Evolutionary conservation across 495 filamentous ascomycete species (phyloP).

Genomic region (Tetracladium marchalianum): DNA sequence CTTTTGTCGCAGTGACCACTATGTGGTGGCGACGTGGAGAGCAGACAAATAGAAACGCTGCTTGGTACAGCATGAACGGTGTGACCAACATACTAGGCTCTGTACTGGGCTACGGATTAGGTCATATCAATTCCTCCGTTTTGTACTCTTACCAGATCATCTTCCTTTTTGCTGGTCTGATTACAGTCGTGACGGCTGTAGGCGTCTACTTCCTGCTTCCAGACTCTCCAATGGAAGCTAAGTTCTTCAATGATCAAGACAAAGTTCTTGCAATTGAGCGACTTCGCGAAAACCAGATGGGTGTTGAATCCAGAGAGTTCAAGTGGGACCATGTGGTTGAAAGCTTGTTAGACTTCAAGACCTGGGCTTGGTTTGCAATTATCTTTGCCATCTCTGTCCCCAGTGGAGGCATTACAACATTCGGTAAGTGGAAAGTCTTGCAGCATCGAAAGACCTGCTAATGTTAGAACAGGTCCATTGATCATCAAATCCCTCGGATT

Average conservation of each 20-base stretch:
- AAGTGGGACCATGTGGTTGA: constrained; percentile 55
- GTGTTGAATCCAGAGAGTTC: constrained; percentile 46
- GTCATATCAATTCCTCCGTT: constrained; percentile 10
- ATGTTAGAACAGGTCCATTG: constrained; percentile 31
- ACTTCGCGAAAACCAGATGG: constrained; percentile 56
- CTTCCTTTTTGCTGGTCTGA: constrained; percentile 42
- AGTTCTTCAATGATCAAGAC: constrained; percentile 45
- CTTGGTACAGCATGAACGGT: constrained; percentile 52
- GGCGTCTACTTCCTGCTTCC: constrained; percentile 40
- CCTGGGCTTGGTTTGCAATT: constrained; percentile 55
- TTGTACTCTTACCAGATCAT: constrained; percentile 31
- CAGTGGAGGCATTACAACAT: constrained; percentile 51
- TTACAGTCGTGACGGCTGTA: constrained; percentile 39
- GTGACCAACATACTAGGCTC: constrained; percentile 35
- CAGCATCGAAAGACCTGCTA: too few relatives aligned
- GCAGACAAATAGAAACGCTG: constrained; percentile 46
- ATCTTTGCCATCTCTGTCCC: constrained; percentile 38
- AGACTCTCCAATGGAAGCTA: constrained; percentile 45
- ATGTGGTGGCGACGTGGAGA: constrained; percentile 55
- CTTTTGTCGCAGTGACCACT: constrained; percentile 49
- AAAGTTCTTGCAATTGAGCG: constrained; percentile 32
- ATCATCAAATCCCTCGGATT: constrained; percentile 52
- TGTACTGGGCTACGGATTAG: constrained; percentile 13
- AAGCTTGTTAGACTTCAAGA: constrained; percentile 52
- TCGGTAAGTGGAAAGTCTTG: constrained; percentile 14